Evolutionary conservation across 1,139 yeast genomes (phyloP), one percentile per base, ranked within the genome.

Genomic region (Yamadazyma songkhlaensis): DNA sequence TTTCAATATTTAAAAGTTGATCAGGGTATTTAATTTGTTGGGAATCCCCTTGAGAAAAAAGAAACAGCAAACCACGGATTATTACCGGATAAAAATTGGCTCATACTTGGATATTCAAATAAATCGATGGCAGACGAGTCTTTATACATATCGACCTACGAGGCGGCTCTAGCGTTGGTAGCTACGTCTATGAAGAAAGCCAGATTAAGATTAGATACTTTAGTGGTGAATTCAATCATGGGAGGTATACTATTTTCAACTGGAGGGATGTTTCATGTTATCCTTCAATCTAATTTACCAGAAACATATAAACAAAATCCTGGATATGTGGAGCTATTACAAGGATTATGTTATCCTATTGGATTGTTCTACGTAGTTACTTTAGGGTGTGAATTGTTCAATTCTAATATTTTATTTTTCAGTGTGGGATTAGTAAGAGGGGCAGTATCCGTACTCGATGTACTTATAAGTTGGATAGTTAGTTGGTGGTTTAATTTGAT

Each of bases 171-270:
- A 36, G 92, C 92, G 0, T 83, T 83, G 35, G 89, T 84, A 24
- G 94, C 94, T 6, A 84, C 92, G 0, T 72, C 87, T 2, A 84
- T 84, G 92, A 84, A 84, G 55, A 84, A 84, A 53, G 76, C 90
- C 2, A 69, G 94, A 52, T 69, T 83, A 17, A 70, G 79, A 41
- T 46, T 79, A 5, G 81, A 79, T 42, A 70, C 80, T 2, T 56
- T 84, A 22, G 47, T 78, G 0, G 52, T 84, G 24, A 84, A 84
- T 53, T 77, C 89, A 1, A 55, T 84, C 9, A 59, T 83, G 46
- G 95, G 90, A 2, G 95, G 90, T 0, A 51, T 83, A 1, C 55
- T 85, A 9, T 84, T 86, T 55, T 60, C 83, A 22, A 63, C 81
- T 2, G 95, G 95, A 9, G 88, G 92, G 0, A 79, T 85, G 85